phyloP scores from a whole-genome alignment of 805 yeast species.

The Torulaspora franciscae region DNA sequence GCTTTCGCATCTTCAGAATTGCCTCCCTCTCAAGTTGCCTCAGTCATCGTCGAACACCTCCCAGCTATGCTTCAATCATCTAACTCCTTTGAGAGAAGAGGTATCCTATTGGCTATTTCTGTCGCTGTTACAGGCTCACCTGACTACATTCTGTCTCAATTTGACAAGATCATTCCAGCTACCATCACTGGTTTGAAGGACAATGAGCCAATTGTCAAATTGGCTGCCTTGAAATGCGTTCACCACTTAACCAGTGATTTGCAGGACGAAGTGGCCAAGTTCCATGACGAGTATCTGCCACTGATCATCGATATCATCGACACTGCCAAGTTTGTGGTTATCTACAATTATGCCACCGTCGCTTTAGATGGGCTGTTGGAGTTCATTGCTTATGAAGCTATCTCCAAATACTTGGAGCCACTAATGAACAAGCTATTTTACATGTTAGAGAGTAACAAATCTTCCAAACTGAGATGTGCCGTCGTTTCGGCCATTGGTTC shows the following conservation, averaged over 20 bases:
- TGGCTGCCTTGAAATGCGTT: constrained; percentile 80
- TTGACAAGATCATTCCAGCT: constrained; percentile 66
- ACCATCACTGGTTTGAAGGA: constrained; percentile 76
- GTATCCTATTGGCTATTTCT: constrained; percentile 75
- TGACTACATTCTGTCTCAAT: constrained; percentile 75
- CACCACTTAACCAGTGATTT: constrained; percentile 75
- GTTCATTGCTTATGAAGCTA: constrained; percentile 82
- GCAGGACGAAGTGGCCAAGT: constrained; percentile 78
- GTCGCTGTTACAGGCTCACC: constrained; percentile 91
- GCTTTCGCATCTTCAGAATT: constrained; percentile 74
- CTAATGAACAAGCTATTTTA: constrained; percentile 84
- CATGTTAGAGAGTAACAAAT: constrained; percentile 72
- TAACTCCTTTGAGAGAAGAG: constrained; percentile 79
- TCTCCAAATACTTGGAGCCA: constrained; percentile 75
- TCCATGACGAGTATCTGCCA: constrained; percentile 78
- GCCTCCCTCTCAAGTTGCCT: constrained; percentile 89
- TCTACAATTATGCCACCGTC: constrained; percentile 84
- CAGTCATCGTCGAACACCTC: constrained; percentile 66
- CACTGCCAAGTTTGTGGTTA: constrained; percentile 71
- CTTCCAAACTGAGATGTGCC: constrained; percentile 65
- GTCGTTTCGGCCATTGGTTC: constrained; percentile 96
- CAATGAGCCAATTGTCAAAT: constrained; percentile 64
- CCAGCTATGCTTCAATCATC: constrained; percentile 53
- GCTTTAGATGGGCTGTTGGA: constrained; percentile 91
- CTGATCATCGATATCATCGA: constrained; percentile 83